These are phyloP conservation scores for Tricholoma sp. DNA, from an alignment of 768 basidiomycete species.

Conservation along the genomic window DNA sequence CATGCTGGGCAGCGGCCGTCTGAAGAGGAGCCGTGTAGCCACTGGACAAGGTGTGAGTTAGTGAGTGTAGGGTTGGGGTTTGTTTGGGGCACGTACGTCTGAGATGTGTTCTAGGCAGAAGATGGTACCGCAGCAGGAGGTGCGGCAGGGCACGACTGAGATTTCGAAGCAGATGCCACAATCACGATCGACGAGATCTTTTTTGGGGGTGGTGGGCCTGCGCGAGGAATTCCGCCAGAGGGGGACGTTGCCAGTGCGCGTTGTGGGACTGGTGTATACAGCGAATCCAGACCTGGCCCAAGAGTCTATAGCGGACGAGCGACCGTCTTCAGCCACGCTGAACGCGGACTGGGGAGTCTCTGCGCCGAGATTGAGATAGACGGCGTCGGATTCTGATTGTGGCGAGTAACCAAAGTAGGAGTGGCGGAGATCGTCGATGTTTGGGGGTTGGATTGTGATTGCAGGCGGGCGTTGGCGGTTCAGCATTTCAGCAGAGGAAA, in stretches of 20 bases:
- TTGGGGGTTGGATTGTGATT: no score
- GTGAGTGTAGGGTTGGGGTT: no score
- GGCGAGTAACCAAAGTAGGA: no score
- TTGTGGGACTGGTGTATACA: not conserved
- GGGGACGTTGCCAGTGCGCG: not conserved
- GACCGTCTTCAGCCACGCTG: not conserved
- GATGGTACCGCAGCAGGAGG: not conserved
- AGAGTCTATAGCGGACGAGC: not conserved
- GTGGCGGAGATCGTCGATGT: no score
- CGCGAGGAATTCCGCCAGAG: not conserved
- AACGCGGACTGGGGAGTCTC: slow-evolving; percentile 10
- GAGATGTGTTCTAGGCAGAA: slow-evolving; percentile 2
- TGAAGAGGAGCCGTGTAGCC: slow-evolving; percentile 13
- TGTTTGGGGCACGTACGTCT: not conserved
- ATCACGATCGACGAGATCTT: slow-evolving; percentile 10
- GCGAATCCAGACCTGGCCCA: not conserved
- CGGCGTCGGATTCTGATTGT: no score
- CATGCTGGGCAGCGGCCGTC: slow-evolving; percentile 18
- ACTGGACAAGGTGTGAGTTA: slow-evolving; percentile 3
- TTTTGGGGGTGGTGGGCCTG: not conserved
- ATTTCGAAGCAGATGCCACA: slow-evolving; percentile 14
- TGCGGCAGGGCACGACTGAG: not conserved
- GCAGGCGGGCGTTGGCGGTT: no score
- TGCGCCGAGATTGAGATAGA: slow-evolving; percentile 14
- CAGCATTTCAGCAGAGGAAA: no score